These are phyloP conservation scores for Papiliotrema flavescens DNA, from an alignment of 1,284 basidiomycete species.

Conservation along the genomic window DNA sequence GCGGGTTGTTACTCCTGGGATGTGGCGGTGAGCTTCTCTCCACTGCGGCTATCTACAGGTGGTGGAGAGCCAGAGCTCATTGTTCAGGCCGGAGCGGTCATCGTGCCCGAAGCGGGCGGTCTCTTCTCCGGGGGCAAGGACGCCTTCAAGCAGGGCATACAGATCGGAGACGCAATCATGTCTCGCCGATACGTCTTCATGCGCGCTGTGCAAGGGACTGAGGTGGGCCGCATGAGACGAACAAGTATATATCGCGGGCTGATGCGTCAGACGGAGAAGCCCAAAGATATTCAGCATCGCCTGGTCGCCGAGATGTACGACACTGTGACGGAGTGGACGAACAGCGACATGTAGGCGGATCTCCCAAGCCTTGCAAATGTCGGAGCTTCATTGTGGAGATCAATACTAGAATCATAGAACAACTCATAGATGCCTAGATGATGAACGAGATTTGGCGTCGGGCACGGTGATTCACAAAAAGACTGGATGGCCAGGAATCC, in stretches of 20 bases:
- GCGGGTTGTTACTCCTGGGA: conserved; percentile 64
- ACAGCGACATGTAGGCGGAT: conserved; percentile 12
- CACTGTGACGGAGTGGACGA: conserved; percentile 65
- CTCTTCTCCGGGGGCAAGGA: conserved; percentile 65
- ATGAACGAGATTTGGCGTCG: too few species aligned
- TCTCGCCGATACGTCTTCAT: conserved; percentile 82
- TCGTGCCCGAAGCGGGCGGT: conserved; percentile 82
- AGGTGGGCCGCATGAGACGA: conserved; percentile 11
- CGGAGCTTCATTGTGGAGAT: too few species aligned
- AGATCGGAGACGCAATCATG: conserved; percentile 63
- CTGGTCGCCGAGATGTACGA: conserved; percentile 79
- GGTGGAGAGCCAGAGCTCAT: neutral
- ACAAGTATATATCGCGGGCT: neutral
- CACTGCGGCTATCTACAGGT: neutral
- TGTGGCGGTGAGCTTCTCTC: conserved; percentile 59
- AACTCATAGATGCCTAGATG: too few species aligned
- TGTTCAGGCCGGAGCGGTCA: conserved; percentile 73
- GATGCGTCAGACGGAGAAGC: neutral
- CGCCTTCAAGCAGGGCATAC: conserved; percentile 54
- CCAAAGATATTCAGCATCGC: conserved; percentile 66
- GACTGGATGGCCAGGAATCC: too few species aligned
- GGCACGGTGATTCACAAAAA: too few species aligned
- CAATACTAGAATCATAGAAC: too few species aligned
- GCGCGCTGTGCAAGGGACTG: conserved; percentile 24
- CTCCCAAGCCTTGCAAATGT: too few species aligned